Conservation (phyloP, 805 yeast genomes). For the Metschnikowia corniflorae region DNA sequence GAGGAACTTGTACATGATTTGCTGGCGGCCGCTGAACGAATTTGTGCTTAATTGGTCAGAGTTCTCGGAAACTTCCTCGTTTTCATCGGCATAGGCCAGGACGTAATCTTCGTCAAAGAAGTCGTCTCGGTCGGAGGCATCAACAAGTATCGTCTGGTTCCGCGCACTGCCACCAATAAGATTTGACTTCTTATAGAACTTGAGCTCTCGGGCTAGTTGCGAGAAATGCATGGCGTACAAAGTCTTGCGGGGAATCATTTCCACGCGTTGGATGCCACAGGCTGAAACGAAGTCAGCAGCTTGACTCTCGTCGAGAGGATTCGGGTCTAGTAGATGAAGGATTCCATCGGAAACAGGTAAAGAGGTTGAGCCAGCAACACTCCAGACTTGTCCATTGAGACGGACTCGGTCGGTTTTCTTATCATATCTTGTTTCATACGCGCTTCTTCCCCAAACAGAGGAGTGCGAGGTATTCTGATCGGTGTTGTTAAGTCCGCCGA, state of each 20-base stretch:
- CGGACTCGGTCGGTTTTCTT: constrained; percentile 11
- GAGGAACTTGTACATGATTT: constrained; percentile 60
- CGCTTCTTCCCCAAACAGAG: constrained; percentile 10
- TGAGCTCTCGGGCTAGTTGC: constrained; percentile 65
- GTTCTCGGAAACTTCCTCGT: not conserved
- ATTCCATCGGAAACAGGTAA: constrained; percentile 32
- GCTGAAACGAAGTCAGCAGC: constrained; percentile 20
- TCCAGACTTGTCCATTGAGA: constrained; percentile 20
- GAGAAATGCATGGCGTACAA: constrained; percentile 46
- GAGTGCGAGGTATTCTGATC: constrained; percentile 1
- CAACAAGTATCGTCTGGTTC: constrained; percentile 62
- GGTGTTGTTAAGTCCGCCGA: constrained; percentile 33
- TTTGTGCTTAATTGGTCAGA: not conserved
- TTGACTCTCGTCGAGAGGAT: constrained; percentile 3
- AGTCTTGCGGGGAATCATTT: constrained; percentile 33
- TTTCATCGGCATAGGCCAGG: not conserved
- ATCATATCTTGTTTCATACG: constrained; percentile 16
- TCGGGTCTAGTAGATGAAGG: constrained; percentile 28
- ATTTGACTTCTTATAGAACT: constrained; percentile 52
- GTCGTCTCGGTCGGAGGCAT: constrained; percentile 34
- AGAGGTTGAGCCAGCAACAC: constrained; percentile 14
- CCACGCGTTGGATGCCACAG: constrained; percentile 21
- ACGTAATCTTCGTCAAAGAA: constrained; percentile 20
- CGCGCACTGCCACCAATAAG: constrained; percentile 52
- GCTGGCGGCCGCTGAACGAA: constrained; percentile 35